Evolutionary conservation across 2,329 filamentous ascomycete genomes (phyloP), one percentile per base, ranked within the genome.

Genomic region (Pseudogymnoascus sp.): DNA sequence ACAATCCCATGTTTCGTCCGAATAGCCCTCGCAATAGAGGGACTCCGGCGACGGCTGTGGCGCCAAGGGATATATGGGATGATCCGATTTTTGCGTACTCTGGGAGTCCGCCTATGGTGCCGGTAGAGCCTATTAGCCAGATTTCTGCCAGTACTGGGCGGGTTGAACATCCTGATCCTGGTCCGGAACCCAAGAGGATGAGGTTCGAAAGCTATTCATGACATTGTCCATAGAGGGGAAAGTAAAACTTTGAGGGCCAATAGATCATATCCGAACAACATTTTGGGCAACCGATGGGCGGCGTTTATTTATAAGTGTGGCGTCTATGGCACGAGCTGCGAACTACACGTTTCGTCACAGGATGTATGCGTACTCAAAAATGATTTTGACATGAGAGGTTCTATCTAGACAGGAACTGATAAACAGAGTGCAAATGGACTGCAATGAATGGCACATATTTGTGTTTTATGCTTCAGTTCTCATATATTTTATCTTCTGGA

Each of bases 41-140:
- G 48, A 55, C 29, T 9, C 29, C 48, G 0, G 48, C 48, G n/a
- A 55, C 29, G 17, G 48, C 48, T 3, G 35, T 15, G 29, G 29
- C 29, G 4, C 48, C 48, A 10, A 55, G 48, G 48, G 48, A 55
- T 55, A 55, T 55, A 13, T 55, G 48, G 48, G 48, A 55, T 55
- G 48, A 55, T 55, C 48, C 48, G 17, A 29, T 55, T 12, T 55
- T 55, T 55, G 48, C 48, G n/a, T 55, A 55, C 27, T 55, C 48
- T 7, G 48, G 48, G 13, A 55, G 48, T 15, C 48, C 48, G 4
- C 48, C 44, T 3, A 51, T 51, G 44, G 44, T 51, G n/a, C 27
- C 48, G 5, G 48, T 12, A 7, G 29, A 55, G 5, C 29, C 29
- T 17, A 3, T 21, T 33, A 5, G 15, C 29, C 48, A 55, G 29